Evolutionary conservation across 108 stramenopile species (phyloP).

Genomic region (Cylindrotheca fusiformis): DNA sequence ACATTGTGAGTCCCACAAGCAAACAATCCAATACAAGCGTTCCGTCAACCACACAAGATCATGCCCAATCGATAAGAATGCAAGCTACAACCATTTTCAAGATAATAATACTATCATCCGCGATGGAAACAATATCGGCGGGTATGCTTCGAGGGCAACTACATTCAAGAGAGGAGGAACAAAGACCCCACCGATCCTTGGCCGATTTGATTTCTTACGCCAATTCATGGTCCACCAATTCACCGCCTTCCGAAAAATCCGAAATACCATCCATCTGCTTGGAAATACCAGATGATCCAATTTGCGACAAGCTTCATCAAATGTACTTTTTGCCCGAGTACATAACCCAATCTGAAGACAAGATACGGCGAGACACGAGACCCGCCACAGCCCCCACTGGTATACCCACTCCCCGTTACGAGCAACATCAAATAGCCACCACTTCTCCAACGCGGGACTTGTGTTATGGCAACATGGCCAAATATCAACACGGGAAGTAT

Average conservation of each 20-base stretch:
- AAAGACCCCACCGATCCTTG: too few relatives aligned
- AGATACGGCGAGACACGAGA: neutral
- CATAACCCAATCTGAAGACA: neutral
- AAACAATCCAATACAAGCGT: too few relatives aligned
- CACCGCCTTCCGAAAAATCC: neutral
- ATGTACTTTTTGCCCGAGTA: neutral
- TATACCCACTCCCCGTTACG: conserved; percentile 1
- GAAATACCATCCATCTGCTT: conserved; percentile 24
- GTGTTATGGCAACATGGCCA: conserved; percentile 35
- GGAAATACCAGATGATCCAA: conserved; percentile 25
- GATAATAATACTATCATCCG: neutral
- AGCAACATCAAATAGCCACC: conserved; percentile 9
- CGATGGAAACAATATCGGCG: neutral
- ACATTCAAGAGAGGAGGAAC: too few relatives aligned
- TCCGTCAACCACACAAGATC: too few relatives aligned
- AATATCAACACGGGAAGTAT: conserved; percentile 20
- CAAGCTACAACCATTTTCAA: neutral
- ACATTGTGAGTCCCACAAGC: too few relatives aligned
- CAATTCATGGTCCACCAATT: neutral
- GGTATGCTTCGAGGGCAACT: neutral
- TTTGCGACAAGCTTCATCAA: conserved; percentile 2
- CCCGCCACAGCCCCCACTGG: neutral
- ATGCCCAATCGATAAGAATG: too few relatives aligned
- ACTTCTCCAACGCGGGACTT: conserved; percentile 24
- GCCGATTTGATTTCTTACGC: too few relatives aligned